Conservation (phyloP, 1,139 yeast species). For the Pichiaceae sp. region DNA sequence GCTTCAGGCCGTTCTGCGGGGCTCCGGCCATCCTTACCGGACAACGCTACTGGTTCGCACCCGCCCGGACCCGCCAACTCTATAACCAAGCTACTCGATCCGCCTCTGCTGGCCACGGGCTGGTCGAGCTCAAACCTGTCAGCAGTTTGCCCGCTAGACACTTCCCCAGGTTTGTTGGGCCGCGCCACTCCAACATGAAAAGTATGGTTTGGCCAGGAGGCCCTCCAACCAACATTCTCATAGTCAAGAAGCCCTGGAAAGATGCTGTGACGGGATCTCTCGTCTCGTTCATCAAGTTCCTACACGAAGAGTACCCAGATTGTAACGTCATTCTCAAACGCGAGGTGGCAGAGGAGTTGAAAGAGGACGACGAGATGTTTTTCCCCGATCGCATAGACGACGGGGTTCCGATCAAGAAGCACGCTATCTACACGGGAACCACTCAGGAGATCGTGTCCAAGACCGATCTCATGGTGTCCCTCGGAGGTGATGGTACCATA, state of each 20-base stretch:
- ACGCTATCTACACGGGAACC: conserved; percentile 47
- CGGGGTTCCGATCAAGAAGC: conserved; percentile 13
- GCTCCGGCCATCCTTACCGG: no score
- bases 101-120: conserved; percentile 1
- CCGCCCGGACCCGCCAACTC: no score
- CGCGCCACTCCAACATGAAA: conserved; percentile 32
- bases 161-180: conserved; percentile 24
- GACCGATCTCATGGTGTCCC: conserved; percentile 69
- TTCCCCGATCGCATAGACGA: conserved; percentile 7
- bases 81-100: conserved; percentile 1
- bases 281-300: conserved; percentile 48
- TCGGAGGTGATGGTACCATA: conserved; percentile 96
- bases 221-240: conserved; percentile 60
- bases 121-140: conserved; percentile 6
- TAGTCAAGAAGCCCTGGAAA: conserved; percentile 84
- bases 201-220: conserved; percentile 33
- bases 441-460: conserved; percentile 44
- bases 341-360: conserved; percentile 64
- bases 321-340: conserved; percentile 71
- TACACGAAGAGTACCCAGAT: conserved; percentile 54
- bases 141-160: conserved; percentile 11
- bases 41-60: no score
- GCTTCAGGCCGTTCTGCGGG: no score
- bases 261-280: conserved; percentile 56
- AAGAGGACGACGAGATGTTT: conserved; percentile 33